A percentile compares a stretch with the other conserved stretches of the same genome.
Conservation (phyloP, 176 grass and related monocot species). For the Aegilops umbellulata region DNA sequence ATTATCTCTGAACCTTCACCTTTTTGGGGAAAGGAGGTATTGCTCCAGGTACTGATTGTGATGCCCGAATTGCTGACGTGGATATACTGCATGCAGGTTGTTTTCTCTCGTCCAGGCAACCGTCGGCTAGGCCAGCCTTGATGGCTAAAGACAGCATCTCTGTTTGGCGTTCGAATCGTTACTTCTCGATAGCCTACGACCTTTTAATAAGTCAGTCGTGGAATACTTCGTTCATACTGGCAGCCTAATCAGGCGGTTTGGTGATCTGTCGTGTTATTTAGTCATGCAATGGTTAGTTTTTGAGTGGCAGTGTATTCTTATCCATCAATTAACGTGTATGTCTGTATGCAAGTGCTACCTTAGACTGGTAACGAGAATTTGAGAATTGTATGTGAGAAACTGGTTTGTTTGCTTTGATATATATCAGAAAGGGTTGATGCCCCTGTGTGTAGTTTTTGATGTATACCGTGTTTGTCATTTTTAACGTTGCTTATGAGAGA, state of each 20-base stretch:
- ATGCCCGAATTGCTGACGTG: background rate
- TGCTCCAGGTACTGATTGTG: background rate
- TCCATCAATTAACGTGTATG: background rate
- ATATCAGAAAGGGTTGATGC: background rate
- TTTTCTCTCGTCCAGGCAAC: conserved; percentile 10
- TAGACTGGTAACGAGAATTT: background rate
- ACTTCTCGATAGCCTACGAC: background rate
- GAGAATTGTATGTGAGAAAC: background rate
- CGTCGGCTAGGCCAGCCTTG: background rate
- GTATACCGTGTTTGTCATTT: background rate
- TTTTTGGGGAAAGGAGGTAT: background rate
- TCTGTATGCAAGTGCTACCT: background rate
- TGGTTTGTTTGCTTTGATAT: background rate
- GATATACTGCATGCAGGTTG: background rate
- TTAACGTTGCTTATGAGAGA: background rate
- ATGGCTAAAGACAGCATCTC: background rate
- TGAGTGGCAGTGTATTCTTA: background rate
- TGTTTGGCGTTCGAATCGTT: background rate
- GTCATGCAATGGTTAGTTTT: background rate
- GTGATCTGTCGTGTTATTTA: background rate
- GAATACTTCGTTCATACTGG: background rate
- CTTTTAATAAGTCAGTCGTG: background rate
- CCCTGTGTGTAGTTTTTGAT: background rate
- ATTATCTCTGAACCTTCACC: background rate
- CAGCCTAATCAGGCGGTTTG: background rate